Conservation (phyloP, 108 stramenopile genomes). For the Nitzschia putrida region DNA sequence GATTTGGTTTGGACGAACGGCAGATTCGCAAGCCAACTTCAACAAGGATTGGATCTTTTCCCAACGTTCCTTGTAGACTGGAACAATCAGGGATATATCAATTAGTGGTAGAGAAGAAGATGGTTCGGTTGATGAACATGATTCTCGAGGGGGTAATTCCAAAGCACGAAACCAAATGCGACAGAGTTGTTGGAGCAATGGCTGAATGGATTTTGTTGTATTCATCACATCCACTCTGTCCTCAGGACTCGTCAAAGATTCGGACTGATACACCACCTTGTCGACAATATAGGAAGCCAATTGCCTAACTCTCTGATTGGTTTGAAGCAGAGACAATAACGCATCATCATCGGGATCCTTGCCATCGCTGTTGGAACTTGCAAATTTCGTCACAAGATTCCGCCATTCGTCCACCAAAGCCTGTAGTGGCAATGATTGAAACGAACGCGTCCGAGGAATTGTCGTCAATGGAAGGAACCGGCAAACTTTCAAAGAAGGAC, state of each 20-base stretch:
- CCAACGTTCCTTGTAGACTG: constrained; percentile 55
- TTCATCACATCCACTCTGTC: background rate
- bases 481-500: no score
- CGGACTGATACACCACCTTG: background rate
- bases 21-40: background rate
- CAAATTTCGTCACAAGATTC: background rate
- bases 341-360: background rate
- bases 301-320: constrained; percentile 18
- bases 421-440: background rate
- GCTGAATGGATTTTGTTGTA: background rate
- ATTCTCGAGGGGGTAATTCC: background rate
- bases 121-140: background rate
- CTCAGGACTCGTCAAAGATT: background rate
- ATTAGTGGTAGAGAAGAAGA: background rate
- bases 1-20: background rate
- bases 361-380: background rate
- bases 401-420: background rate
- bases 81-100: constrained; percentile 62
- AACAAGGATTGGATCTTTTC: constrained; percentile 7
- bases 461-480: background rate
- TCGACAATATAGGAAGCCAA: constrained; percentile 31
- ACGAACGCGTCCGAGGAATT: background rate
- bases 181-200: background rate
- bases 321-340: constrained; percentile 2
- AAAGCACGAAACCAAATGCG: constrained; percentile 14